These are phyloP conservation scores for Coniella lustricola DNA, from an alignment of 2,329 filamentous ascomycete genomes.

Conservation along the genomic window DNA sequence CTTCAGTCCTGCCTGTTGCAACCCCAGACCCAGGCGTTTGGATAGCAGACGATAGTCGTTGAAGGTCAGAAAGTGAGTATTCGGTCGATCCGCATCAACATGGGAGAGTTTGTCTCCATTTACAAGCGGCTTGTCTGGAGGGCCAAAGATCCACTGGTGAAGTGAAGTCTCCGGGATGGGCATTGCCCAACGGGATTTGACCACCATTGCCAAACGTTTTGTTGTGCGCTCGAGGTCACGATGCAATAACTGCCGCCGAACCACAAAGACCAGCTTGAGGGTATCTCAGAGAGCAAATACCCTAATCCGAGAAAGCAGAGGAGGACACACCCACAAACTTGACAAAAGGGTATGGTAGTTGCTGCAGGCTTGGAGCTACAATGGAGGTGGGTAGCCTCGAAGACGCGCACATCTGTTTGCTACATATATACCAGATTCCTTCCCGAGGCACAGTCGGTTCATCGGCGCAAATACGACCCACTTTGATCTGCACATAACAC, in stretches of 20 bases:
- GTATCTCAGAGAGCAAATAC: not conserved
- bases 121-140: constrained; percentile 35
- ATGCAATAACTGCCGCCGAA: not conserved
- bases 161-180: constrained; percentile 42
- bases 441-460: no score
- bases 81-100: constrained; percentile 60
- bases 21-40: constrained; percentile 64
- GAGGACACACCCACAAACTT: not conserved
- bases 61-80: constrained; percentile 59
- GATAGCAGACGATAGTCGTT: constrained; percentile 61
- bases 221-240: not conserved
- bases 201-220: constrained; percentile 31
- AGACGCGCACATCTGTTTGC: no score
- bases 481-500: no score
- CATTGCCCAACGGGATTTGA: constrained; percentile 39
- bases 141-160: constrained; percentile 50
- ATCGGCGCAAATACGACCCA: no score
- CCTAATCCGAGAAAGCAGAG: not conserved
- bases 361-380: not conserved
- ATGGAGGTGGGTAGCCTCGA: no score
- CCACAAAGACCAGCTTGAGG: no score
- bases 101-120: constrained; percentile 37
- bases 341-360: no score
- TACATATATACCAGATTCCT: not conserved
- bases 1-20: constrained; percentile 56